phyloP scores from a whole-genome alignment of 805 yeast species.

The Zygosaccharomyces rouxii region DNA sequence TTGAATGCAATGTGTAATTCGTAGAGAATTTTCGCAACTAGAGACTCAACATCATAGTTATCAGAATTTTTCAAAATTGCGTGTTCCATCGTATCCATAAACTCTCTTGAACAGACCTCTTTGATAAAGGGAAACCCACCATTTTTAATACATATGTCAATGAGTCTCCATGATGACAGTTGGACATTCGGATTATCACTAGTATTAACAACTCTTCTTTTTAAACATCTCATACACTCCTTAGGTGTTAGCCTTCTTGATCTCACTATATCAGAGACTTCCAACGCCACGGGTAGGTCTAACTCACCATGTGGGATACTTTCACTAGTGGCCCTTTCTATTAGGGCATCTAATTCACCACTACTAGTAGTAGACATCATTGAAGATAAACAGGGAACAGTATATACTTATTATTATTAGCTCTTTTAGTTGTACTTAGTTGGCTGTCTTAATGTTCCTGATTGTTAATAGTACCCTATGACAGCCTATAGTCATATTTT shows the following conservation, averaged over 20 bases:
- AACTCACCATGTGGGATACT: slow-evolving; percentile 89
- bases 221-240: slow-evolving; percentile 80
- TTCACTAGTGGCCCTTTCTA: slow-evolving; percentile 78
- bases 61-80: slow-evolving; percentile 39
- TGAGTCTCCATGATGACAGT: slow-evolving; percentile 65
- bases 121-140: slow-evolving; percentile 82
- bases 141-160: slow-evolving; percentile 86
- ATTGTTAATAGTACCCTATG: neutral
- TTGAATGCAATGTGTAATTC: slow-evolving; percentile 75
- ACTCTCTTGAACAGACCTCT: slow-evolving; percentile 79
- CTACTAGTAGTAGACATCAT: slow-evolving; percentile 28
- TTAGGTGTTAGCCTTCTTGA: slow-evolving; percentile 73
- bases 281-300: slow-evolving; percentile 70
- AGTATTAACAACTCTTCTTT: slow-evolving; percentile 60
- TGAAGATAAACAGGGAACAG: neutral
- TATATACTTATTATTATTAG: too few relatives aligned
- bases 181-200: slow-evolving; percentile 72
- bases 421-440: neutral
- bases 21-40: slow-evolving; percentile 61
- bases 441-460: neutral
- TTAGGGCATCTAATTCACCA: slow-evolving; percentile 51
- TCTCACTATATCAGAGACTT: slow-evolving; percentile 81
- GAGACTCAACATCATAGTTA: slow-evolving; percentile 52
- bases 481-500: neutral
- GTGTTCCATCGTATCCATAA: slow-evolving; percentile 67